Conservation (phyloP, 495 filamentous ascomycete genomes). For the Hypoxylon lenormandii region DNA sequence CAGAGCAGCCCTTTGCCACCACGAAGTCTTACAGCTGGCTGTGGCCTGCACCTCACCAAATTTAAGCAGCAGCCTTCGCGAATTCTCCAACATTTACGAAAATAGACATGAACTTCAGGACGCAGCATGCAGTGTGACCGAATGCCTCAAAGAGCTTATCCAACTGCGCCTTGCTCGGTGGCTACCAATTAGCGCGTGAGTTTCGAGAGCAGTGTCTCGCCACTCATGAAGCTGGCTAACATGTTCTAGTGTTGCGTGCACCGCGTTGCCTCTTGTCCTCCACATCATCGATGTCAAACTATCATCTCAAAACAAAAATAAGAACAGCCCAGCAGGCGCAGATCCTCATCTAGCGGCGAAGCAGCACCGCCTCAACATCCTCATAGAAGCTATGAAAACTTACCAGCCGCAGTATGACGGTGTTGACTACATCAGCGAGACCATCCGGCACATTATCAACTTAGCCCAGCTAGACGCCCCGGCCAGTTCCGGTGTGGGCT, state of each 20-base stretch:
- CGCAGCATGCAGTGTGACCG: conserved; percentile 51
- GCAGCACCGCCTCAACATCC: conserved; percentile 54
- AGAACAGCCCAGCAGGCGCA: conserved; percentile 11
- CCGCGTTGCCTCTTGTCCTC: conserved; percentile 50
- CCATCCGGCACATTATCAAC: conserved; percentile 53
- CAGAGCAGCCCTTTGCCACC: conserved; percentile 50
- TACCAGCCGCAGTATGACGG: conserved; percentile 55
- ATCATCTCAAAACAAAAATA: conserved; percentile 46
- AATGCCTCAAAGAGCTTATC: conserved; percentile 52
- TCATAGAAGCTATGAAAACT: conserved; percentile 55
- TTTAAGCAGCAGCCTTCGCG: conserved; percentile 35
- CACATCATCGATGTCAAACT: conserved; percentile 54
- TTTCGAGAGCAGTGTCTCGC: neutral
- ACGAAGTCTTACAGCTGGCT: conserved; percentile 50
- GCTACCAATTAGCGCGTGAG: conserved; percentile 53
- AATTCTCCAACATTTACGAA: conserved; percentile 51
- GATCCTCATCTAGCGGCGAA: conserved; percentile 46
- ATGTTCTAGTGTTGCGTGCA: conserved; percentile 46
- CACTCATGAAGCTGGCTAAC: conserved; percentile 9
- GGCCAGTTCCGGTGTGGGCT: conserved; percentile 16
- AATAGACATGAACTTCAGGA: conserved; percentile 53
- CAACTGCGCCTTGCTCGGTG: conserved; percentile 50
- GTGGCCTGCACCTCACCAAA: conserved; percentile 47
- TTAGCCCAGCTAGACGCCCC: conserved; percentile 48
- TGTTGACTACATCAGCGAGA: conserved; percentile 53